Base-by-base conservation (phyloP, 169 alveolate genomes). In the Hepatocystis sp. region DNA sequence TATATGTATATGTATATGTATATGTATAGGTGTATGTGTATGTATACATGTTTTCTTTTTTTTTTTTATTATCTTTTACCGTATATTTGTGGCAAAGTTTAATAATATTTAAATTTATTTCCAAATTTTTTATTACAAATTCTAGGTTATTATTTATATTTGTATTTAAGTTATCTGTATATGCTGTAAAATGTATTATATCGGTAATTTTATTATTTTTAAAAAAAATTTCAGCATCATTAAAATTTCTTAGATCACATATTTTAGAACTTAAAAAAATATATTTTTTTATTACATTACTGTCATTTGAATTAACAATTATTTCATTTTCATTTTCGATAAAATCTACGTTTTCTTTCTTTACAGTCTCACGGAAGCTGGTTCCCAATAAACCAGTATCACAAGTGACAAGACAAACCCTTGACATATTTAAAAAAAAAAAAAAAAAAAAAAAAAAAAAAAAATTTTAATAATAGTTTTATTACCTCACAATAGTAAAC, bases 161-260 rank as follows among this genome's bases (percentile, higher is more conserved):
- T 11, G 88, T 76, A 40, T 76, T 58, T 23, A 76, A 51, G 28
- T 76, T 76, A 28, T 76, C 88, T 30, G 58, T 76, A 76, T 46
- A 61, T 28, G 88, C 88, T 7, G 88, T 76, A 46, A 76, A 76
- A 76, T 76, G 88, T 52, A 76, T 52, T 30, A 76, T 76, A 27
- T 76, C 88, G 13, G 88, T 76, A 58, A 76, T 44, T 46, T 56
- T 42, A 63, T 76, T 15, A 58, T 76, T 58, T 76, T 58, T 55
- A 36, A 76, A 76, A 76, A 76, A 19, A 13, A 42, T 21, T 49
- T 52, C 21, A 3, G 78, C 39, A 8, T 76, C 76, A 56, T 76
- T 47, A 58, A 32, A 76, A 58, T 76, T 47, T 58, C n/a, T 76
- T 47, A 76, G 58, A 76, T 76, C 64, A 76, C 88, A 76, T 17